Conservation (phyloP, 306 rosid species). For the Dryas alaskensis region DNA sequence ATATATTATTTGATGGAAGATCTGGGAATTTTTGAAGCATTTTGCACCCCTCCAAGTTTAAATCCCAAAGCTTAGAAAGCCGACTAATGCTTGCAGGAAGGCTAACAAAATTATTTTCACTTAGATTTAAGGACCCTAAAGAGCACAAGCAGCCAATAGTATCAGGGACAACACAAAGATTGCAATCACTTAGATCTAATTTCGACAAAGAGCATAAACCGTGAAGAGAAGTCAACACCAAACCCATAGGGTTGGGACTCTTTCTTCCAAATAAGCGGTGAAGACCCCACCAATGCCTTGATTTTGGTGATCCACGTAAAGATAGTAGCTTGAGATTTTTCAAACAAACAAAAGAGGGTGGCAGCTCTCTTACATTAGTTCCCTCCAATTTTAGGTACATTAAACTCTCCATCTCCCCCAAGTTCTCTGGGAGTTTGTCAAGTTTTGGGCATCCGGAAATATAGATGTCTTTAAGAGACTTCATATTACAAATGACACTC, state of each 20-base stretch:
- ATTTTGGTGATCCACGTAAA: not conserved
- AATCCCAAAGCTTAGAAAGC: not conserved
- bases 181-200: not conserved
- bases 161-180: not conserved
- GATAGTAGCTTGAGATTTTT: not conserved
- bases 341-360: not conserved
- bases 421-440: not conserved
- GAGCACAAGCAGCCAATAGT: constrained; percentile 13
- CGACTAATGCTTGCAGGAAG: constrained; percentile 15
- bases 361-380: not conserved
- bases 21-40: constrained; percentile 15
- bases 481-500: not conserved
- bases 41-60: not conserved
- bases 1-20: not conserved
- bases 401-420: not conserved
- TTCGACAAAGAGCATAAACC: not conserved
- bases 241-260: not conserved
- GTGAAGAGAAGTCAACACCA: not conserved
- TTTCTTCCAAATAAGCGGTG: not conserved
- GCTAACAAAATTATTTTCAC: constrained; percentile 11
- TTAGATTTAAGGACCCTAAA: not conserved
- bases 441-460: not conserved
- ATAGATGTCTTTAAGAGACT: not conserved
- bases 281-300: not conserved
- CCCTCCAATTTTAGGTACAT: not conserved